These are phyloP conservation scores for Stellera chamaejasme DNA, from an alignment of 345 rosid genomes.

Conservation along the genomic window DNA sequence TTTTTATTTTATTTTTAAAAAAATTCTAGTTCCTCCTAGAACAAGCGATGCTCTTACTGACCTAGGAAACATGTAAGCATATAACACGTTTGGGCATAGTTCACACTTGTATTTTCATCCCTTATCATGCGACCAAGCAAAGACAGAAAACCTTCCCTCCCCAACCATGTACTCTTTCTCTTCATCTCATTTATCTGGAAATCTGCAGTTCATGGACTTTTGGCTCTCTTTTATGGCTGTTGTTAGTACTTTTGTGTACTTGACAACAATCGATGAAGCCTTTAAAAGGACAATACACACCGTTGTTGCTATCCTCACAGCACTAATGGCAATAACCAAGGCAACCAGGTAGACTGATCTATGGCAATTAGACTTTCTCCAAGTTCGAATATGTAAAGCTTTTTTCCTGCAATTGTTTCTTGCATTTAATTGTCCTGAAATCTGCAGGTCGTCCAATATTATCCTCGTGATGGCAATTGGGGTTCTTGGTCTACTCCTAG, in stretches of 20 bases:
- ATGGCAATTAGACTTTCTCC: conserved; percentile 13
- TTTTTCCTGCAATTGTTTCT: neutral
- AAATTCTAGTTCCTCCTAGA: too few species aligned
- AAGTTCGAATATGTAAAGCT: neutral
- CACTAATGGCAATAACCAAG: conserved; percentile 81
- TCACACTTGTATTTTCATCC: too few species aligned
- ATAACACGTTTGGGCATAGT: too few species aligned
- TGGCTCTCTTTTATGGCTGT: conserved; percentile 99
- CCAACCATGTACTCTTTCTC: neutral
- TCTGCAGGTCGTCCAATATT: conserved; percentile 68
- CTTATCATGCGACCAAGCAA: too few species aligned
- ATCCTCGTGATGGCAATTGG: conserved; percentile 85
- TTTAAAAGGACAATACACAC: conserved; percentile 75
- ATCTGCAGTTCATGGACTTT: conserved; percentile 92
- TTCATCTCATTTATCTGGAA: neutral
- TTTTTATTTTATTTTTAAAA: too few species aligned
- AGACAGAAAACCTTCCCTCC: too few species aligned
- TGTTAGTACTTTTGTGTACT: conserved; percentile 76
- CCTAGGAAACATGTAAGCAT: too few species aligned
- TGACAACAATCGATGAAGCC: conserved; percentile 63
- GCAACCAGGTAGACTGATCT: conserved; percentile 69
- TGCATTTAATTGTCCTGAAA: conserved; percentile 5
- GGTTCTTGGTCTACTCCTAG: conserved; percentile 61
- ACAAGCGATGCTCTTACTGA: too few species aligned
- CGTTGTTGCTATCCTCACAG: conserved; percentile 79